These are phyloP conservation scores for Ganoderma resinaceum DNA, from an alignment of 1,284 basidiomycete species.

Conservation along the genomic window DNA sequence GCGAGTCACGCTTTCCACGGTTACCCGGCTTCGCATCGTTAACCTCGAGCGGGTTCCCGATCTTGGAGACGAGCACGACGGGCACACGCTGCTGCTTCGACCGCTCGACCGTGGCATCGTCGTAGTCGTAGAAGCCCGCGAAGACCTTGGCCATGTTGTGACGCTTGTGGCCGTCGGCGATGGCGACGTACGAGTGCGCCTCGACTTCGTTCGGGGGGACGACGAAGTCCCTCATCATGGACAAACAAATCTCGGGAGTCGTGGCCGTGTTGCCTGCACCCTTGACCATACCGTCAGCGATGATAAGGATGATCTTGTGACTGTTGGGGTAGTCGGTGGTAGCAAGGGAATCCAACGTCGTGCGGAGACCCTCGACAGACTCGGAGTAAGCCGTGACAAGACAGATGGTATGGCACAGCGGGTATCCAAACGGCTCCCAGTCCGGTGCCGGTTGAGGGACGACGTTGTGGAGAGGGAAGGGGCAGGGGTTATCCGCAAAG, in stretches of 20 bases:
- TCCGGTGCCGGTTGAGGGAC: conserved; percentile 93
- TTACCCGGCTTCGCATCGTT: conserved; percentile 96
- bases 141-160: conserved; percentile 99
- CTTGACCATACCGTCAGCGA: conserved; percentile 99
- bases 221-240: conserved; percentile 98
- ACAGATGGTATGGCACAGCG: conserved; percentile 92
- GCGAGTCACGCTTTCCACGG: conserved; percentile 97
- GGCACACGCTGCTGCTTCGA: conserved; percentile 98
- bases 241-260: conserved; percentile 94
- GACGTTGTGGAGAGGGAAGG: conserved; percentile 91
- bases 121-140: conserved; percentile 97
- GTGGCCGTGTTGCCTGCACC: conserved; percentile 88
- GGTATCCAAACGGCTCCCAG: conserved; percentile 96
- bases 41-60: conserved; percentile 90
- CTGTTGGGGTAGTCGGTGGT: conserved; percentile 99
- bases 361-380: conserved; percentile 94
- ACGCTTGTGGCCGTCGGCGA: conserved; percentile 98
- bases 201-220: conserved; percentile 89
- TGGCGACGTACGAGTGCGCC: conserved; percentile 96
- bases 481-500: conserved; percentile 77
- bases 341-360: conserved; percentile 96
- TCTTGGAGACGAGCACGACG: conserved; percentile 94
- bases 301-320: conserved; percentile 95
- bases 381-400: conserved; percentile 99
- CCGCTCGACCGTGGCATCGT: conserved; percentile 89